Evolutionary conservation across 108 stramenopile species (phyloP).

Genomic region (Fragilaria crotonensis): DNA sequence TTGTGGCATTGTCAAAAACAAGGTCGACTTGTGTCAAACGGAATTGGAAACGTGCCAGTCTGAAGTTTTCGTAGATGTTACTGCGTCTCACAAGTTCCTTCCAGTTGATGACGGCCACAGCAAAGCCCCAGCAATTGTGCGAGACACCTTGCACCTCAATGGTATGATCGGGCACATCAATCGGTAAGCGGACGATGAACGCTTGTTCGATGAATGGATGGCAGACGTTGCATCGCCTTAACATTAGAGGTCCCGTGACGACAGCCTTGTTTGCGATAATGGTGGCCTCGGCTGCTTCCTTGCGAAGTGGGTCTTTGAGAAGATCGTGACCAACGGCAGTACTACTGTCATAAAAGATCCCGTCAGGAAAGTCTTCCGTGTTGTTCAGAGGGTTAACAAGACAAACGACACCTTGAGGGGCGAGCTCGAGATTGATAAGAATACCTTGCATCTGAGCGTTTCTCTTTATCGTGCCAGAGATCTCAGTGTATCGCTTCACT

Average conservation of each 20-base stretch:
- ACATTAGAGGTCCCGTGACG: slow-evolving; percentile 41
- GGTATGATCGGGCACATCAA: slow-evolving; percentile 20
- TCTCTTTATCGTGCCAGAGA: slow-evolving; percentile 25
- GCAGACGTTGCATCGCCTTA: slow-evolving; percentile 27
- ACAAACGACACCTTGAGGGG: slow-evolving; percentile 25
- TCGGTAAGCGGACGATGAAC: slow-evolving; percentile 41
- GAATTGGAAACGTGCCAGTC: slow-evolving; percentile 26
- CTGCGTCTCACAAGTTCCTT: slow-evolving; percentile 17
- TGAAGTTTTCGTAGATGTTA: slow-evolving; percentile 31
- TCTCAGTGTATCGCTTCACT: slow-evolving; percentile 11
- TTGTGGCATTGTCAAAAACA: slow-evolving; percentile 3
- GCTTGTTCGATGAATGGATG: slow-evolving; percentile 14
- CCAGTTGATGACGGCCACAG: slow-evolving; percentile 29
- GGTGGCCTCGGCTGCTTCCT: slow-evolving; percentile 14
- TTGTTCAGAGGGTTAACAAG: slow-evolving; percentile 26
- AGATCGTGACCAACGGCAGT: slow-evolving; percentile 22
- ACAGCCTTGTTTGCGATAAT: slow-evolving; percentile 26
- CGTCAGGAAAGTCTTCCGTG: slow-evolving; percentile 31
- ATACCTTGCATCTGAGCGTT: slow-evolving; percentile 25
- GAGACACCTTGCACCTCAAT: slow-evolving; percentile 30
- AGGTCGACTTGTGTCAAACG: slow-evolving; percentile 45
- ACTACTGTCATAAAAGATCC: slow-evolving; percentile 16
- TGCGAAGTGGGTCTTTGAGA: slow-evolving; percentile 13
- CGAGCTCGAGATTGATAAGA: slow-evolving; percentile 28
- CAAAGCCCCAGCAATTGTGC: slow-evolving; percentile 48